Evolutionary conservation across 2,329 filamentous ascomycete genomes (phyloP).

Genomic region (Pseudocercospora fuligena): DNA sequence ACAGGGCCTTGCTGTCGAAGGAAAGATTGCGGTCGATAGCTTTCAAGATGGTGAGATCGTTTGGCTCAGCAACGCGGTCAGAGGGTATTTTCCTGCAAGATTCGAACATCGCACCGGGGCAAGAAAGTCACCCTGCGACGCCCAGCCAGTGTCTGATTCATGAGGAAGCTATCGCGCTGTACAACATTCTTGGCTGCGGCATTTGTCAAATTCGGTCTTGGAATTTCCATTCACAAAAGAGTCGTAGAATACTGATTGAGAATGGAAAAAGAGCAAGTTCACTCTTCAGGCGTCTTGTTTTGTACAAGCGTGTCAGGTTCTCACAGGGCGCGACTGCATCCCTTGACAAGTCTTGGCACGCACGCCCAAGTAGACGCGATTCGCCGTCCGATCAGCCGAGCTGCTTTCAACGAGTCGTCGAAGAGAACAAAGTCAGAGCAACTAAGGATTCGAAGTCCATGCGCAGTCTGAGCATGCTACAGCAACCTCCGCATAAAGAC

Average conservation of each 20-base stretch:
- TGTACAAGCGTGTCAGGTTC: background rate
- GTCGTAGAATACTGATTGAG: background rate
- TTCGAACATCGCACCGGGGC: conserved; percentile 16
- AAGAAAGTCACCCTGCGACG: background rate
- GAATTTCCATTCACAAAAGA: background rate
- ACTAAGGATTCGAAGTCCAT: background rate
- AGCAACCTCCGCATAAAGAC: background rate
- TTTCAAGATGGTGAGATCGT: conserved; percentile 75
- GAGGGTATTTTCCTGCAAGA: conserved; percentile 65
- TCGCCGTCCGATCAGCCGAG: background rate
- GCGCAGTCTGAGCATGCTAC: background rate
- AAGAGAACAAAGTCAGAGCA: background rate
- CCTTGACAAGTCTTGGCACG: background rate
- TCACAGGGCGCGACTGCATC: background rate
- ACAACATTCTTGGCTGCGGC: background rate
- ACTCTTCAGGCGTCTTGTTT: background rate
- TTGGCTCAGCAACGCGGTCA: conserved; percentile 87
- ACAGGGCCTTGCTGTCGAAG: conserved; percentile 68
- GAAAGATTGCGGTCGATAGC: conserved; percentile 62
- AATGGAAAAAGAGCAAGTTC: background rate
- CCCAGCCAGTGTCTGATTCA: background rate
- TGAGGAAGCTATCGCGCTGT: background rate
- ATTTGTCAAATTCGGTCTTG: background rate
- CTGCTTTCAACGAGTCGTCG: background rate
- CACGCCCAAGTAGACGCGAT: background rate